Base-by-base conservation (phyloP, 257 asterid genomes). In the Nicotiana tomentosiformis region DNA sequence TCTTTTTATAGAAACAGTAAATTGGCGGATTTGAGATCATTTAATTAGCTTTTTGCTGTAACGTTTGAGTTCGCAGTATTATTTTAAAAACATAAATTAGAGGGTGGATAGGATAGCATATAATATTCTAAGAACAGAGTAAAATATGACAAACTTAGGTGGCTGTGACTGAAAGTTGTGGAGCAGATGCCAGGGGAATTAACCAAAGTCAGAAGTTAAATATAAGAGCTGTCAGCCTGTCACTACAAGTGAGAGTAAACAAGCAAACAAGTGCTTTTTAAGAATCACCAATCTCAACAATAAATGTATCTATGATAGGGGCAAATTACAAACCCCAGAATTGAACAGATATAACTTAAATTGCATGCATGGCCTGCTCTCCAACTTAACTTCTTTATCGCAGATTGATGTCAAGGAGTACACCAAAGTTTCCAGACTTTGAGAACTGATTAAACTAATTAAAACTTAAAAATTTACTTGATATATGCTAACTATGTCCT, bases 271-370 rank as follows among this genome's bases (percentile, higher is more conserved):
- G 80, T 76, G 10, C 15, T 53, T 76, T 49, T 29, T 76, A 16
- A 20, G 33, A 26, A 51, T 49, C 64, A 76, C 29, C 64, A 12
- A 23, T 26, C 43, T 51, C 9, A 29, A 15, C 53, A 15, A 76
- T 15, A 61, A 76, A 76, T 29, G 15, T 49, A 72, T 49, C 15
- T 43, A 51, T 76, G 30, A 16, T 39, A 14, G 39, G 64, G 16
- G n/a, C 55, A 76, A 76, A 76, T 53, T 39, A 26, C 64, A 76
- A 76, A 51, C 80, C 80, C 53, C 20, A 51, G 53, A 51, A 76
- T 51, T 51, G 64, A 76, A 26, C 53, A 76, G 30, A 76, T 74
- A 74, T 23, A 74, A 74, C 26, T 23, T 74, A 23, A 46, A 60
- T 8, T 74, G 43, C 80, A 49, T 76, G 64, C 80, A 49, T 76